Percentiles rank a stretch among this genome's conserved stretches.
These are phyloP conservation scores for Acanthamoeba healyi DNA, from an alignment of 208 protist genomes.

Conservation along the genomic window DNA sequence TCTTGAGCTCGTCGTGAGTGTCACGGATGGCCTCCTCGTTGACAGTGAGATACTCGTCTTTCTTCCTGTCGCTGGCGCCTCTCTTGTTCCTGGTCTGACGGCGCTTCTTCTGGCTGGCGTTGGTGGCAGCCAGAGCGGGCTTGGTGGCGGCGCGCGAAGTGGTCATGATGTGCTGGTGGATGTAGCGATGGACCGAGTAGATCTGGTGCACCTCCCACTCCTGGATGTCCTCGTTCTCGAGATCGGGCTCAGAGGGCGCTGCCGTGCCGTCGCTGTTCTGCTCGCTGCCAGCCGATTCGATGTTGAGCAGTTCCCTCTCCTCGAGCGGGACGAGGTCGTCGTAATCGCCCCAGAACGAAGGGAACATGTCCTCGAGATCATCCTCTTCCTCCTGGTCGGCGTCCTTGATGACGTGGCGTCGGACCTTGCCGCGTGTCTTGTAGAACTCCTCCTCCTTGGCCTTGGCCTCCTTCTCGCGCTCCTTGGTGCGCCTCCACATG, in stretches of 20 bases:
- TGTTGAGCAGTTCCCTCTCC: slow-evolving; percentile 12
- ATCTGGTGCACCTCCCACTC: slow-evolving; percentile 74
- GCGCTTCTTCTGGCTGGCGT: background rate
- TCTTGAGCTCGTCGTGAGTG: slow-evolving; percentile 14
- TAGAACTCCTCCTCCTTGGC: slow-evolving; percentile 75
- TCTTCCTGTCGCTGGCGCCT: background rate
- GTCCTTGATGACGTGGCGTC: slow-evolving; percentile 20
- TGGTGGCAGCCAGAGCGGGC: background rate
- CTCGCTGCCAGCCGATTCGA: background rate
- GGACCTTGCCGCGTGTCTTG: slow-evolving; percentile 42
- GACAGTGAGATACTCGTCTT: background rate
- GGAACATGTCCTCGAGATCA: slow-evolving; percentile 67
- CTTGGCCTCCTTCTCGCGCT: slow-evolving; percentile 60
- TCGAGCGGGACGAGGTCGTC: slow-evolving; percentile 49
- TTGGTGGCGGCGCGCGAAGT: background rate
- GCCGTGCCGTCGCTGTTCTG: background rate
- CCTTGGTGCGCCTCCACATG: slow-evolving; percentile 37
- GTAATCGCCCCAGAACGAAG: slow-evolving; percentile 51
- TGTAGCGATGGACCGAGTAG: slow-evolving; percentile 30
- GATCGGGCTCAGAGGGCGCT: background rate
- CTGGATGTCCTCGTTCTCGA: slow-evolving; percentile 65
- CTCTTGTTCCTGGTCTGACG: background rate
- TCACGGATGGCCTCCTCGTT: slow-evolving; percentile 5
- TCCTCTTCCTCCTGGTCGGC: slow-evolving; percentile 68
- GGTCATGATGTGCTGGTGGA: background rate